Conservation (phyloP, 768 basidiomycete species). For the Tricholoma sp. region DNA sequence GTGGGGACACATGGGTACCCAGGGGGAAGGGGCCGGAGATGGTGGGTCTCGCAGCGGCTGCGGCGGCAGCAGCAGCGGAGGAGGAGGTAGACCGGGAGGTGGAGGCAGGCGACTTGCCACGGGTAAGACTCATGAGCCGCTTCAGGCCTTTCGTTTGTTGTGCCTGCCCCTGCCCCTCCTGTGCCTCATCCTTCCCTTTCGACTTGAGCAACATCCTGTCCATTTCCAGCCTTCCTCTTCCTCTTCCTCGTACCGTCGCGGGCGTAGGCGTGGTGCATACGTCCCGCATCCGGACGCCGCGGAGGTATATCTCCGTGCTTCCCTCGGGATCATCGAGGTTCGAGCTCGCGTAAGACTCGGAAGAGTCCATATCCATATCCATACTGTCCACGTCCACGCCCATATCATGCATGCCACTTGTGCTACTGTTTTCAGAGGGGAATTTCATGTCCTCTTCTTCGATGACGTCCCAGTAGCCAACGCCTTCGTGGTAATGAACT, state of each 20-base stretch:
- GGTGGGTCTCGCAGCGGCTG: conserved; percentile 24
- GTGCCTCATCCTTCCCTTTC: conserved; percentile 7
- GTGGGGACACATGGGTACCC: conserved; percentile 22
- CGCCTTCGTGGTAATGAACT: conserved; percentile 39
- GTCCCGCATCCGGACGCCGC: conserved; percentile 2
- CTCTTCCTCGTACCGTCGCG: background rate
- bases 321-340: conserved; percentile 14
- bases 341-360: background rate
- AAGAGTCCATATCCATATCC: conserved; percentile 26
- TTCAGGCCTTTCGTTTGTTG: conserved; percentile 22
- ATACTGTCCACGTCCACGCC: conserved; percentile 25
- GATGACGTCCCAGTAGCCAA: conserved; percentile 4
- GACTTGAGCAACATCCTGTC: conserved; percentile 1
- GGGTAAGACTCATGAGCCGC: conserved; percentile 30
- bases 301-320: background rate
- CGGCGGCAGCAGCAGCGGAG: too few relatives aligned
- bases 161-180: conserved; percentile 1
- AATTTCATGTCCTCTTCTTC: conserved; percentile 6
- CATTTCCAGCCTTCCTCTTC: conserved; percentile 4
- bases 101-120: conserved; percentile 9
- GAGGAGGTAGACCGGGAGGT: conserved; percentile 7
- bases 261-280: conserved; percentile 18
- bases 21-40: conserved; percentile 46
- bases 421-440: background rate
- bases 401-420: conserved; percentile 1